Base-by-base conservation (phyloP, 495 filamentous ascomycete species). In the Penicillium herquei region DNA sequence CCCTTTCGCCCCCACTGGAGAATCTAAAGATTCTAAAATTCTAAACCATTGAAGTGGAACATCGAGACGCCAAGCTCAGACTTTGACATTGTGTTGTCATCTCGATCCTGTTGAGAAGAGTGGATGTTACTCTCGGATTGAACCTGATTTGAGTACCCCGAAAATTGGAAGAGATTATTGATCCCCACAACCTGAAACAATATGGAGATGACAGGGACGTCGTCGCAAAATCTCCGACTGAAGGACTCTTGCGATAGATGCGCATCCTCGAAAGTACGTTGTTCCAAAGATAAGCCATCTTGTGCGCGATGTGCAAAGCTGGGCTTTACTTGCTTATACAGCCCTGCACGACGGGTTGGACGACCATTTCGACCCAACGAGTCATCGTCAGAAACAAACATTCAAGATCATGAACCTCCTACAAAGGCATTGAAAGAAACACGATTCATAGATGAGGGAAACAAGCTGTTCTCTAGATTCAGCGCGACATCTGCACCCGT, bases 171-270 rank as follows among this genome's bases (percentile, higher is more conserved):
- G 21, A 26, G 21, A 26, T 26, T 4, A 26, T 26, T 26, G 21
- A 26, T 26, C 21, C 21, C 21, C 2, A 26, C 21, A 26, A 26
- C 21, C 8, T 5, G 30, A 14, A 13, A 44, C 8, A 33, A 48
- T 34, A 48, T 48, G 45, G 45, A 48, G 2, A 9, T 11, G 5
- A 3, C 43, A 30, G 6, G 26, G 3, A 45, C 30, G 1, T 34
- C 12, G 16, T 48, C 26, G 7, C 3, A n/a, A 34, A 32, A 21
- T 3, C 31, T 26, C 16, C 34, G 26, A 48, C 6, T 32, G 14
- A 71, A 71, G 55, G 65, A 69, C 34, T 69, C 66, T 41, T 76
- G 73, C 41, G 73, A 76, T 50, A 62, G 50, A 26, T 76, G 74
- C 52, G 69, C 70, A 11, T 49, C 57, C 6, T 72, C 70, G 1